Conservation (phyloP, 257 asterid species). For the Penstemon eatonii region DNA sequence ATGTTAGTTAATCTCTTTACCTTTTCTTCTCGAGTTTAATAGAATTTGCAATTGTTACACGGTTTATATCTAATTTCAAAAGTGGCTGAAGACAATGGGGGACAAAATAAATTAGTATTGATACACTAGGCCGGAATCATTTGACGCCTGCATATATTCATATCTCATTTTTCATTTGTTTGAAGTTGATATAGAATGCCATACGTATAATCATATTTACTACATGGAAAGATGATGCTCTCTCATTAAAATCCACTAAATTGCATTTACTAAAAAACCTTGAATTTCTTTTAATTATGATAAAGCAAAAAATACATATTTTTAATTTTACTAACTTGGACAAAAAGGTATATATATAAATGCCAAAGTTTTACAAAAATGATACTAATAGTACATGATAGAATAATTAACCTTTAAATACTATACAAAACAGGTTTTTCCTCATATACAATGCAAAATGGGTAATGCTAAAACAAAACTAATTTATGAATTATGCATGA, state of each 20-base stretch:
- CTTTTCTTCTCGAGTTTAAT: too few species aligned
- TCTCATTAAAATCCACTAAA: not conserved
- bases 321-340: too few species aligned
- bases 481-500: not conserved
- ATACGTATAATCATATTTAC: not conserved
- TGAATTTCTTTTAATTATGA: not conserved
- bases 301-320: too few species aligned
- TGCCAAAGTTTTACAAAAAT: too few species aligned
- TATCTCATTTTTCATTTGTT: constrained; percentile 6
- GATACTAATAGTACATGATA: too few species aligned
- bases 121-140: constrained; percentile 24
- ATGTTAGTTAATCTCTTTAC: constrained; percentile 24
- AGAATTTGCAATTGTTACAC: not conserved
- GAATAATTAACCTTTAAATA: too few species aligned
- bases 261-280: constrained; percentile 20
- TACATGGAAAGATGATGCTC: constrained; percentile 29
- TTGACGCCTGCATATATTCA: constrained; percentile 4
- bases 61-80: not conserved
- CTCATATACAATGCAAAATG: constrained; percentile 12
- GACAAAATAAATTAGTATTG: constrained; percentile 34
- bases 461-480: constrained; percentile 24
- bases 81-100: constrained; percentile 25
- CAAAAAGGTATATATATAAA: too few species aligned
- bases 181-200: constrained; percentile 12
- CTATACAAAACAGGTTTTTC: too few species aligned